phyloP scores from a whole-genome alignment of 768 basidiomycete genomes.

The Amanita inopinata region DNA sequence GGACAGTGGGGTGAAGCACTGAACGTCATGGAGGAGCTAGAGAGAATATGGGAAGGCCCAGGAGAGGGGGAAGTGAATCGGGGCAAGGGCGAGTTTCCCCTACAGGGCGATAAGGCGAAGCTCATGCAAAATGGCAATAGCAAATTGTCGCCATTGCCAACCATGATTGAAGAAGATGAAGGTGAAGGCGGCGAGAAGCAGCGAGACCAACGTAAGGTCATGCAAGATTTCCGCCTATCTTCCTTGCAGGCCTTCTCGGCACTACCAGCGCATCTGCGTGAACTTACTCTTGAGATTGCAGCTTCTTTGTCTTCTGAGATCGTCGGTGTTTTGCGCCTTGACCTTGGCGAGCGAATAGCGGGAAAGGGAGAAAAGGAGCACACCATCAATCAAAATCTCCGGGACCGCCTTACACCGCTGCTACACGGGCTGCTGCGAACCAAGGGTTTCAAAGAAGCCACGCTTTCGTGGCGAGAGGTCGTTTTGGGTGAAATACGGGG shows the following conservation, averaged over 20 bases:
- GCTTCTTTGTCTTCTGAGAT: conserved; percentile 70
- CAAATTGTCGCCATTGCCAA: conserved; percentile 21
- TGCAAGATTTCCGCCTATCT: conserved; percentile 43
- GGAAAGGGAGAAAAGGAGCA: conserved; percentile 21
- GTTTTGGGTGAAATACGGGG: conserved; percentile 51
- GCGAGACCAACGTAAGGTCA: conserved; percentile 9
- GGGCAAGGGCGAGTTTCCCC: conserved; percentile 3
- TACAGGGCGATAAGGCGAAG: neutral
- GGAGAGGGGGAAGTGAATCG: conserved; percentile 8
- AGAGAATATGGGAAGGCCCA: conserved; percentile 40
- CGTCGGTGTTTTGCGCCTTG: conserved; percentile 56
- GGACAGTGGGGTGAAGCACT: conserved; percentile 88
- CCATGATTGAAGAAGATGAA: conserved; percentile 28
- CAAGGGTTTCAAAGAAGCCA: conserved; percentile 57
- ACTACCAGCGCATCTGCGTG: conserved; percentile 64
- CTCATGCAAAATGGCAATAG: conserved; percentile 12
- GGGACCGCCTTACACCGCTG: conserved; percentile 61
- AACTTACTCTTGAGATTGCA: conserved; percentile 66
- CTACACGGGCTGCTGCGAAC: conserved; percentile 72
- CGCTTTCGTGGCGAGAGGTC: conserved; percentile 60
- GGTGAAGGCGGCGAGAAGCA: conserved; percentile 11
- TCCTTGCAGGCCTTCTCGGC: conserved; percentile 64
- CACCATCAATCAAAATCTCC: conserved; percentile 34
- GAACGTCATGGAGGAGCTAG: conserved; percentile 59
- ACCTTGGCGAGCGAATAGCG: conserved; percentile 48